Evolutionary conservation across 495 filamentous ascomycete genomes (phyloP), one percentile per base, ranked within the genome.

Genomic region (Hypoxylon crocopeplum): DNA sequence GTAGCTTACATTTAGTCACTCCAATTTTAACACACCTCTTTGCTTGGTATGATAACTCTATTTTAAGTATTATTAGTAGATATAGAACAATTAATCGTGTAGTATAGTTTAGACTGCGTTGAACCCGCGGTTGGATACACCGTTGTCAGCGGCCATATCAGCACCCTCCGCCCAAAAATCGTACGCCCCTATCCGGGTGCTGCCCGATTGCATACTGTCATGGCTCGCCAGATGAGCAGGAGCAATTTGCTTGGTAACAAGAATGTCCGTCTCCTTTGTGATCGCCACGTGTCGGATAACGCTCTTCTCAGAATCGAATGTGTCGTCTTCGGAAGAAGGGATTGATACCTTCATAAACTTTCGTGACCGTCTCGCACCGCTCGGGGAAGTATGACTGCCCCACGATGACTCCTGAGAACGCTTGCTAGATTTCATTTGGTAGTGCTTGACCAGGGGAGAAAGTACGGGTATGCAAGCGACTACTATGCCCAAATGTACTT

Each of bases 401-500:
- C 42, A 34, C 2, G 51, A 46, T 1, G 38, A 39, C 24, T 8
- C 10, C 0, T 17, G 0, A 3, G 37, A 30, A 50, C 39, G 34
- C 15, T 59, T 57, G 24, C 39, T 48, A 8, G 60, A 53, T 8
- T 71, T 69, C 13, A 68, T 65, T 38, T 45, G 56, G 42, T 76
- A 75, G 44, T 75, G 68, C 37, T 68, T 76, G 68, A 84, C 72
- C 11, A 83, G 67, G 10, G 81, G 80, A 0, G 77, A 75, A 53
- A 82, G 77, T 12, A 79, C 76, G 24, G 80, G 80, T 11, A 83
- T 62, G 54, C 73, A 81, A 33, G 76, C 66, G 45, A 81, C 68
- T 21, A 83, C 76, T 17, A 82, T 73, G 4, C 80, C 82, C 2
- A 85, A 63, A 51, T 79, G 79, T 55, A 73, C 72, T 48, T 84